phyloP scores from a whole-genome alignment of 306 rosid species.

The Ormosia semicastrata region DNA sequence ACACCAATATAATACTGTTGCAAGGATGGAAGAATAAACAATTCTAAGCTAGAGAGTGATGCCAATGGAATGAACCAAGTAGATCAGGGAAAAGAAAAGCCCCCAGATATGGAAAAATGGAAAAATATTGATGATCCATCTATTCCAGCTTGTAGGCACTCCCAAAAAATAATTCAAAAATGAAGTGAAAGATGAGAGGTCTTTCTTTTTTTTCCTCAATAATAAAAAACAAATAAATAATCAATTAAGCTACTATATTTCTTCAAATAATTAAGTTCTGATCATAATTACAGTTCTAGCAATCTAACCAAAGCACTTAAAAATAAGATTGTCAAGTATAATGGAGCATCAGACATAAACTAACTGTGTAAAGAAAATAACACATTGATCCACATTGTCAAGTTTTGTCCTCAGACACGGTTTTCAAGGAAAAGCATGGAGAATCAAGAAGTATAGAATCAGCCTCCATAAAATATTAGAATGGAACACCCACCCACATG shows the following conservation, averaged over 20 bases:
- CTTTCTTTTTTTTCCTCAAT: neutral
- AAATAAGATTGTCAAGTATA: neutral
- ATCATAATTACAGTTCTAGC: neutral
- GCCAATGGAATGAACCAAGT: neutral
- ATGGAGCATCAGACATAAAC: neutral
- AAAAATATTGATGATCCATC: neutral
- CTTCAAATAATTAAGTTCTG: neutral
- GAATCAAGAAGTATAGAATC: neutral
- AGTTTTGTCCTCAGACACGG: neutral
- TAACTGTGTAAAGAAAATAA: neutral
- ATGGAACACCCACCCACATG: neutral
- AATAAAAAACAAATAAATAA: neutral
- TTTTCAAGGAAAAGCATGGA: neutral
- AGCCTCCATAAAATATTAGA: neutral
- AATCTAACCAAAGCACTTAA: neutral
- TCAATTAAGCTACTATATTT: neutral
- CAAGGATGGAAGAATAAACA: neutral
- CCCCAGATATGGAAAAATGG: neutral
- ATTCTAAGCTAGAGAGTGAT: neutral
- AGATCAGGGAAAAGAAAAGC: neutral
- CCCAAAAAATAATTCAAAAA: neutral
- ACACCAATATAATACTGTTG: neutral
- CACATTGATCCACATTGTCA: neutral
- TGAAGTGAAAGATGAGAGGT: neutral
- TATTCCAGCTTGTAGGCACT: neutral